These are phyloP conservation scores for Mucor mucedo DNA, from an alignment of 371 early-diverging fungal genomes.

Conservation along the genomic window DNA sequence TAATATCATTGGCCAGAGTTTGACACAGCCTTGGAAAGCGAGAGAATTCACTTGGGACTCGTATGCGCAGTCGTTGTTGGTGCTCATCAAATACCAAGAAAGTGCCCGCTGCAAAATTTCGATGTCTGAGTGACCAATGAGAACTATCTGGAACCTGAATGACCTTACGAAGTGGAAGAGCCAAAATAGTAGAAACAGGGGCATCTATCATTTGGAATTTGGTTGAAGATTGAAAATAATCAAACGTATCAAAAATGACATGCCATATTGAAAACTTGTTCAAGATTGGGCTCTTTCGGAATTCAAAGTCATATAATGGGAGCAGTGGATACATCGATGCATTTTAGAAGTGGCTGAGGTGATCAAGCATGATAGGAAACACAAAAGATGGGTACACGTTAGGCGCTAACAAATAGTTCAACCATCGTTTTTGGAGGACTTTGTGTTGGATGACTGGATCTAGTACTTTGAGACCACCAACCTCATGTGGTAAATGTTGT, in stretches of 20 bases:
- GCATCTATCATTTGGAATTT: not conserved
- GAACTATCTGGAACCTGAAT: not conserved
- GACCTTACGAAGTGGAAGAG: not conserved
- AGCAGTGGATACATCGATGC: not conserved
- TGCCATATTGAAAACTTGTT: not conserved
- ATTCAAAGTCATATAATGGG: not conserved
- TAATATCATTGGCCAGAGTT: too few species aligned
- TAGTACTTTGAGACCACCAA: too few species aligned
- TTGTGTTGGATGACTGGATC: too few species aligned
- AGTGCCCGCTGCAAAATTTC: too few species aligned
- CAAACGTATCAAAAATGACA: not conserved
- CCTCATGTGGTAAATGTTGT: not conserved
- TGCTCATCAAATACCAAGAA: not conserved
- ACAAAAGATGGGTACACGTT: too few species aligned
- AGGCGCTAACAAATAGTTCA: too few species aligned
- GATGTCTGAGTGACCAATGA: too few species aligned
- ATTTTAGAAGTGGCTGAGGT: not conserved
- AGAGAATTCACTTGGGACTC: not conserved
- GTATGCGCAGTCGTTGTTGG: not conserved
- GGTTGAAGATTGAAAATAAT: not conserved
- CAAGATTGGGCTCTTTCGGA: not conserved
- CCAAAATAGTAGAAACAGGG: not conserved
- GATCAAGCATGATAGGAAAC: too few species aligned
- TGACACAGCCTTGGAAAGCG: not conserved
- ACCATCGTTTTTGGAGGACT: too few species aligned